Conservation (phyloP, 306 rosid genomes). For the Citrullus colocynthis region DNA sequence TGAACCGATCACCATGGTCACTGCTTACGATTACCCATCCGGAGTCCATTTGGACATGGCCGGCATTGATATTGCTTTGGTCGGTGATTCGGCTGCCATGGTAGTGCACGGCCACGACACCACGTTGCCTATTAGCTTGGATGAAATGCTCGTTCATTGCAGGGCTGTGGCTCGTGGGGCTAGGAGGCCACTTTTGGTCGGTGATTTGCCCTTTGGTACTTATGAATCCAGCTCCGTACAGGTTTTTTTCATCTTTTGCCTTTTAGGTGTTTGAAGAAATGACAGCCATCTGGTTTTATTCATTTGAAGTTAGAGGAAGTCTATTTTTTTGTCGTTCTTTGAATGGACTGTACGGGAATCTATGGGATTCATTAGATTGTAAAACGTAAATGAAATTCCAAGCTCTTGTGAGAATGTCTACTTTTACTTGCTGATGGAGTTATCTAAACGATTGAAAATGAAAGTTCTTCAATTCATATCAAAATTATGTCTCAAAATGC, state of each 20-base stretch:
- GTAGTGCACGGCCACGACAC: conserved; percentile 92
- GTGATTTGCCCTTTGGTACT: conserved; percentile 78
- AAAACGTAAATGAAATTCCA: not conserved
- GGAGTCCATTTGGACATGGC: conserved; percentile 67
- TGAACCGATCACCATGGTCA: conserved; percentile 69
- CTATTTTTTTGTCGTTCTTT: not conserved
- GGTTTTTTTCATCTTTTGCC: conserved; percentile 22
- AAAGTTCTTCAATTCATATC: not conserved
- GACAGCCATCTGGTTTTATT: not conserved
- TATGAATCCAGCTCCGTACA: conserved; percentile 57
- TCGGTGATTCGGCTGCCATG: conserved; percentile 90
- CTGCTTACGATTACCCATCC: conserved; percentile 92
- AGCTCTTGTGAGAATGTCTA: not conserved
- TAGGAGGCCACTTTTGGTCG: conserved; percentile 59
- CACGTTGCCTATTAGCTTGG: conserved; percentile 53
- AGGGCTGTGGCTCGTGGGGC: conserved; percentile 85
- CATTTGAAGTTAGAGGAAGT: not conserved
- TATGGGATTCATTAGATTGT: not conserved
- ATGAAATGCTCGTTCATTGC: conserved; percentile 74
- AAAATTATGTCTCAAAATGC: not conserved
- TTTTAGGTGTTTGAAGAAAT: not conserved
- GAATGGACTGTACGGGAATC: not conserved
- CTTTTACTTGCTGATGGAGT: not conserved
- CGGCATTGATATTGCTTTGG: conserved; percentile 53
- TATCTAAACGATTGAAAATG: not conserved